phyloP scores from a whole-genome alignment of 768 basidiomycete genomes.

The Goffeauzyma gilvescens region DNA sequence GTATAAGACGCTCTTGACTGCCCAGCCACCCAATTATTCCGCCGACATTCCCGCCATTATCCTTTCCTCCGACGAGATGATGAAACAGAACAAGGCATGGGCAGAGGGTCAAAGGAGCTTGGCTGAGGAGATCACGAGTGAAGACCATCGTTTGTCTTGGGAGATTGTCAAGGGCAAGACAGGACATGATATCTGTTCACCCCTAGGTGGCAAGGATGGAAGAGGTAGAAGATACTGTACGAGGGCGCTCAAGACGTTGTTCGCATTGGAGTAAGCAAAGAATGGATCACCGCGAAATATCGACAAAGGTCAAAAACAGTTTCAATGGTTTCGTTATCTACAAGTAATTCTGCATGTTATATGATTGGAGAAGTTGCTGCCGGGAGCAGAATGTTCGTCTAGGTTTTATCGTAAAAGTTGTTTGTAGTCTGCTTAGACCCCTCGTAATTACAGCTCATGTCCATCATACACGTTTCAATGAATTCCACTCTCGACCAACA shows the following conservation, averaged over 20 bases:
- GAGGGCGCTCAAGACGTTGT: conserved; percentile 5
- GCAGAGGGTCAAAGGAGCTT: conserved; percentile 25
- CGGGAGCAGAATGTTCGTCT: too few species aligned
- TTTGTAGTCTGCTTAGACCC: too few species aligned
- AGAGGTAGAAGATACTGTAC: conserved; percentile 9
- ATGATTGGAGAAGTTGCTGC: too few species aligned
- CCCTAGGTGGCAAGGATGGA: conserved; percentile 6
- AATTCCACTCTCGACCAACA: too few species aligned
- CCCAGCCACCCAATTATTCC: conserved; percentile 19
- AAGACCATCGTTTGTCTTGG: conserved; percentile 15
- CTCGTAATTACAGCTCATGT: too few species aligned
- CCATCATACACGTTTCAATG: too few species aligned
- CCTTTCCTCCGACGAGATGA: conserved; percentile 14
- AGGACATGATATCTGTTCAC: conserved; percentile 9
- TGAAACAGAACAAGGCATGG: conserved; percentile 22
- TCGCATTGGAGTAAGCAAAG: conserved; percentile 7
- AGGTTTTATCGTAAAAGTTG: too few species aligned
- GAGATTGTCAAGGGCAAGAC: conserved; percentile 8
- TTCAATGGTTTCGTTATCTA: too few species aligned
- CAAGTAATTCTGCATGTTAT: too few species aligned
- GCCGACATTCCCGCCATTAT: conserved; percentile 18
- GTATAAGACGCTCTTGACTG: conserved; percentile 20
- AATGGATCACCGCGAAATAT: too few species aligned
- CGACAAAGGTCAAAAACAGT: too few species aligned
- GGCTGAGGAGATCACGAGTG: conserved; percentile 26